Base-by-base conservation (phyloP, 768 basidiomycete genomes). In the Russula dissimulans region DNA sequence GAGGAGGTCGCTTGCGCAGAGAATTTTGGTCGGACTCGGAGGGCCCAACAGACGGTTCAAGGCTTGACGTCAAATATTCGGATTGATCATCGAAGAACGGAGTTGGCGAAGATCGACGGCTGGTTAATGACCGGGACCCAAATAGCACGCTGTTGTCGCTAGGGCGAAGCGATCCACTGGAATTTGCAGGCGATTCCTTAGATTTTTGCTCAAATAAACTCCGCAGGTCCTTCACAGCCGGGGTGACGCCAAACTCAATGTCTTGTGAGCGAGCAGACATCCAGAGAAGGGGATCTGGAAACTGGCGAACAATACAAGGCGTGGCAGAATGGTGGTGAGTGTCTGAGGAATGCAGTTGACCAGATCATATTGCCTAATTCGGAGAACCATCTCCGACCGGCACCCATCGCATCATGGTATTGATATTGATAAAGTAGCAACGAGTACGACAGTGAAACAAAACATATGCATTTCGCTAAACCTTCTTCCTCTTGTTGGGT, bases 141-240 rank as follows among this genome's bases (percentile, higher is more conserved):
- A 57, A 44, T 47, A 43, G 36, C 18, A 41, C 10, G 51, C 46
- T 49, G 26, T 9, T 29, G 36, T 57, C 49, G 36, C 32, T 41
- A 1, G 51, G 44, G 34, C 56, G 61, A 47, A 41, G 49, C 18
- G 61, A 54, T 29, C 45, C 39, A 48, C 17, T 32, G 5, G 45
- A 15, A 17, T 29, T 42, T 38, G 45, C 45, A 48, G 61, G 46
- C 11, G 22, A 31, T 43, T 52, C 41, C 46, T 17, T 52, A 22
- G 61, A 45, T 29, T 62, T 62, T 43, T 57, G 56, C 15, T 62
- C 61, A 26, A 62, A 62, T 50, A 62, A 39, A 22, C 38, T 38
- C 15, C 56, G 53, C 41, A 62, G 56, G 32, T 62, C 56, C 34
- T 62, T 62, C 39, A 62, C 61, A 4, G 56, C 49, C 4, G 61